Conservation (phyloP, 805 yeast genomes). For the Candida hungchunana region DNA sequence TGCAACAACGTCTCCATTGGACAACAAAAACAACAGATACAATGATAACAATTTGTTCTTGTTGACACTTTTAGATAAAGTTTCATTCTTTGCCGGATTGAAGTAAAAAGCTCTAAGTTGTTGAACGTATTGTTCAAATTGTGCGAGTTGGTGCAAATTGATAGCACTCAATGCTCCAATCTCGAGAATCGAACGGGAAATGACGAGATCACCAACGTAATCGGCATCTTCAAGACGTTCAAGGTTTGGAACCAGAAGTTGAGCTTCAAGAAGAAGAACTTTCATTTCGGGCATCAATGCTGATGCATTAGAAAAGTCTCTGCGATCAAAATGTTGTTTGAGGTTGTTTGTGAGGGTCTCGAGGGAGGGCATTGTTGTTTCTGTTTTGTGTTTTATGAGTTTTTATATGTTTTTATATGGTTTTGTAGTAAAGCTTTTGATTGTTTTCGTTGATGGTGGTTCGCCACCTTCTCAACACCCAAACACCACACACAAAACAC, state of each 20-base stretch:
- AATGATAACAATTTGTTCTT: slow-evolving; percentile 72
- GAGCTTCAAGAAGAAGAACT: slow-evolving; percentile 71
- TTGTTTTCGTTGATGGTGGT: no score
- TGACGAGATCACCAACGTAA: slow-evolving; percentile 60
- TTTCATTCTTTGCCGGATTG: slow-evolving; percentile 28
- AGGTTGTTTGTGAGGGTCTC: slow-evolving; percentile 68
- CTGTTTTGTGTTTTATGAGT: no score
- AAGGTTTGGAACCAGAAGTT: slow-evolving; percentile 65
- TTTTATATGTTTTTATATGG: no score
- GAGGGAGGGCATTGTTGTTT: slow-evolving; percentile 42
- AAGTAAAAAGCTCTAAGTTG: slow-evolving; percentile 71
- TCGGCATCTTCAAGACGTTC: slow-evolving; percentile 34
- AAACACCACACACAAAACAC: no score
- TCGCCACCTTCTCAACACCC: no score
- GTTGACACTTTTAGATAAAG: slow-evolving; percentile 46
- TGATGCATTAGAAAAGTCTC: slow-evolving; percentile 59
- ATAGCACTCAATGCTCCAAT: slow-evolving; percentile 82
- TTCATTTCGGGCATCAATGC: slow-evolving; percentile 67
- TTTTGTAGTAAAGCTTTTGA: no score
- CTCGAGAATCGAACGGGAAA: slow-evolving; percentile 80
- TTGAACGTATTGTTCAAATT: slow-evolving; percentile 70
- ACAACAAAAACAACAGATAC: slow-evolving; percentile 68
- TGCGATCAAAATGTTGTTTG: slow-evolving; percentile 56
- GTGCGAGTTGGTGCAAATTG: slow-evolving; percentile 52
- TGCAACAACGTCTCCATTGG: slow-evolving; percentile 79